Conservation (phyloP, 805 yeast species). For the Saitoella complicata region DNA sequence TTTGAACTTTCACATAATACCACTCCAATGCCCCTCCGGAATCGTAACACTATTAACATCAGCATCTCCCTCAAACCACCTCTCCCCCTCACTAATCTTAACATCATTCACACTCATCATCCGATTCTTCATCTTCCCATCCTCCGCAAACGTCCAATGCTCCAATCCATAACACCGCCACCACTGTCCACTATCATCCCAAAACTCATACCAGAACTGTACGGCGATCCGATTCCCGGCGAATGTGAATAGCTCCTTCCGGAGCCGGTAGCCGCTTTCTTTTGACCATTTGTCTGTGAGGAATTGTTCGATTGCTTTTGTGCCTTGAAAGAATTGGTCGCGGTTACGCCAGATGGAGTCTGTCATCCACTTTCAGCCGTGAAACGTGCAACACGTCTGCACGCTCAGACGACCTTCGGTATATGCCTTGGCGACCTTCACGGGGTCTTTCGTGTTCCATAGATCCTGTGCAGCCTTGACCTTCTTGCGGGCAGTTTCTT, state of each 20-base stretch:
- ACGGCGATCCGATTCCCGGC: constrained; percentile 10
- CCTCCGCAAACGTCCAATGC: constrained; percentile 11
- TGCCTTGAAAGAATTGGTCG: constrained; percentile 7
- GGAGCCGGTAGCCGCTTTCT: constrained; percentile 8
- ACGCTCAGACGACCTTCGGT: too few species aligned
- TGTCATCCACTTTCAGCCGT: constrained; percentile 1
- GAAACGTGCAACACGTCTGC: too few species aligned
- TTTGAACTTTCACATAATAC: too few species aligned
- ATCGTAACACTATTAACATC: constrained; percentile 7
- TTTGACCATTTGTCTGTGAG: constrained; percentile 8
- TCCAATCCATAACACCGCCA: constrained; percentile 11
- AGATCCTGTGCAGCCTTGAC: constrained; percentile 11
- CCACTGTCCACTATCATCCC: constrained; percentile 5
- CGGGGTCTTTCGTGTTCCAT: constrained; percentile 8
- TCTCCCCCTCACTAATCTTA: constrained; percentile 4
- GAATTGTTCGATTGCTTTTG: constrained; percentile 7
- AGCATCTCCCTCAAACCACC: constrained; percentile 9
- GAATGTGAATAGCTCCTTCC: constrained; percentile 11
- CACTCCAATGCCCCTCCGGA: constrained; percentile 3
- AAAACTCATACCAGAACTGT: constrained; percentile 13
- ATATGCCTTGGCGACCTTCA: constrained; percentile 5
- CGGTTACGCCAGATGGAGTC: constrained; percentile 12
- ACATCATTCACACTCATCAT: constrained; percentile 12
- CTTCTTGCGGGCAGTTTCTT: constrained; percentile 6
- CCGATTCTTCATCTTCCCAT: constrained; percentile 10